Evolutionary conservation across 805 yeast genomes (phyloP), one percentile per base, ranked within the genome.

Genomic region (Ogataea naganishii): DNA sequence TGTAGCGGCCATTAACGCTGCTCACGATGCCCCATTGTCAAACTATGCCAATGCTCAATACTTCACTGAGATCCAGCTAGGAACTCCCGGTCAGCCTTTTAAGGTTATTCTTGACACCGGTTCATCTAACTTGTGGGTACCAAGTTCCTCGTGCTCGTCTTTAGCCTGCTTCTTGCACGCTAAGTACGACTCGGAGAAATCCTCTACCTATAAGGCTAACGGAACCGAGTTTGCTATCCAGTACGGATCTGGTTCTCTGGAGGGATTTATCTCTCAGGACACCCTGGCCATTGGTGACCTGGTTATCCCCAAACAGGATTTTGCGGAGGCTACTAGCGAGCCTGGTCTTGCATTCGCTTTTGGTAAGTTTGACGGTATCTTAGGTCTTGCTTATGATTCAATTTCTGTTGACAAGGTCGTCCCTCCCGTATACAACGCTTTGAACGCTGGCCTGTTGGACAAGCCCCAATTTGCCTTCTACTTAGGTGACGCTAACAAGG

Each of bases 321-420:
- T 92, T 53, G 97, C 95, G 37, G 98, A 92, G 69, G 89, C 96
- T 40, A 92, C 98, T 35, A 73, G 75, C 47, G 98, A 92, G 67
- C 97, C 97, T 24, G 98, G 98, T 34, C 72, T 92, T 44, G 92
- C 96, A 0, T 92, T 92, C 64, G 97, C 98, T 30, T 92, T 92
- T 60, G 98, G 96, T 59, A 89, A 92, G 63, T 92, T 92, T 56
- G 98, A 92, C 56, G 98, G 98, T 63, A 88, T 92, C 44, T 66
- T 92, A 40, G 98, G 98, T 43, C 73, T 92, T 44, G 98, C 84
- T 41, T 92, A 89, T 62, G 84, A 84, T 61, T 68, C 95, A 31
- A 86, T 92, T 44, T 73, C 96, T 11, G 96, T 84, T 32, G 68
- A 88, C 66, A 72, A 75, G 51, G 75, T 88, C 47, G 95, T 84